A percentile compares a stretch with the other conserved stretches of the same genome.
Conservation (phyloP, 192 early-diverging fungal genomes). For the Coemansia sp. region DNA sequence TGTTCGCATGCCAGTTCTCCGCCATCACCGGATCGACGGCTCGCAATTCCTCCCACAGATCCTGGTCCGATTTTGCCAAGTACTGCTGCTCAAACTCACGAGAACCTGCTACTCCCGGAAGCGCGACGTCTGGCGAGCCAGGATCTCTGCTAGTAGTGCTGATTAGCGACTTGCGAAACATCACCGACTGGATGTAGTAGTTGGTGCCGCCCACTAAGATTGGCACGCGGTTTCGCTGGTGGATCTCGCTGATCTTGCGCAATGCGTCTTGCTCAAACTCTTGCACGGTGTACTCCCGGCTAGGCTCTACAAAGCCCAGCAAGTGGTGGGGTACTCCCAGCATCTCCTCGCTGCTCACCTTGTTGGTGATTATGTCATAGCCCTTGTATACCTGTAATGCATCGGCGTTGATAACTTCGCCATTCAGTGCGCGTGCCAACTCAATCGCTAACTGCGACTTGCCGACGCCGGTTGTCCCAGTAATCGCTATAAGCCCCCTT, state of each 20-base stretch:
- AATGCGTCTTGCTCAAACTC: slow-evolving; percentile 83
- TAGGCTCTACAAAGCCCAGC: slow-evolving; percentile 72
- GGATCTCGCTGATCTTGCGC: slow-evolving; percentile 75
- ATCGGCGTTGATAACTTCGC: slow-evolving; percentile 94
- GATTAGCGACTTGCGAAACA: slow-evolving; percentile 77
- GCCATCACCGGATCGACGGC: slow-evolving; percentile 85
- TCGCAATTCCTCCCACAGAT: slow-evolving; percentile 69
- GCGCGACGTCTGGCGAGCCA: slow-evolving; percentile 8
- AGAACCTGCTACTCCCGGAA: slow-evolving; percentile 7
- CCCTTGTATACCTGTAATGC: slow-evolving; percentile 95
- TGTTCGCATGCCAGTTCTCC: slow-evolving; percentile 85
- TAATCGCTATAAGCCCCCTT: slow-evolving; percentile 62
- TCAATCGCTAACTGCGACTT: slow-evolving; percentile 94
- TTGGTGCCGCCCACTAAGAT: slow-evolving; percentile 95
- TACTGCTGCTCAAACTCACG: slow-evolving; percentile 30
- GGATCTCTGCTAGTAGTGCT: slow-evolving; percentile 23
- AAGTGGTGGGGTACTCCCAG: slow-evolving; percentile 79
- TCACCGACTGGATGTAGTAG: slow-evolving; percentile 92
- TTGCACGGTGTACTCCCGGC: slow-evolving; percentile 82
- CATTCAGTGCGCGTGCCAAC: slow-evolving; percentile 74
- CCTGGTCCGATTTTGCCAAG: slow-evolving; percentile 43
- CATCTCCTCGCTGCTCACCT: slow-evolving; percentile 74
- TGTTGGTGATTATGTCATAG: slow-evolving; percentile 94
- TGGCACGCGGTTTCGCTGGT: slow-evolving; percentile 68
- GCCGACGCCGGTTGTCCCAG: slow-evolving; percentile 95